Base-by-base conservation (phyloP, 1,139 yeast genomes). In the Debaryomyces coudertii region DNA sequence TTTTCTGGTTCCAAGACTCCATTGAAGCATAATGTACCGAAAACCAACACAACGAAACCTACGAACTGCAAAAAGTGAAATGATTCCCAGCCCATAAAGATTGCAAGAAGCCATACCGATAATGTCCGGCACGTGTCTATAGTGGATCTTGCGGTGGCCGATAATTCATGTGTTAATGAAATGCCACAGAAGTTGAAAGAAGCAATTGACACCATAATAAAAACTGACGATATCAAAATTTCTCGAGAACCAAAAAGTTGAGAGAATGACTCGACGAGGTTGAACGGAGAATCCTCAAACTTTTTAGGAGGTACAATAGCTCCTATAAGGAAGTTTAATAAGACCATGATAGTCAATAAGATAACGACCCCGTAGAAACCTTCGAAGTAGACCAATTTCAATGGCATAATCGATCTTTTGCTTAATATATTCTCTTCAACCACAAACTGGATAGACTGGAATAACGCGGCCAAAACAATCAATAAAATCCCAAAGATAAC, bases 71-170 rank as follows among this genome's bases (percentile, higher is more conserved):
- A 64, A 31, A 70, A 61, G 29, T 76, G 73, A 67, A 87, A 87
- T 1, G 72, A 56, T 64, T 88, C 95, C 95, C 95, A 88, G 2
- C 95, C 95, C 55, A 87, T 62, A n/a, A 66, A 45, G 47, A 87
- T 68, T 0, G 95, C 89, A n/a, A 85, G 76, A 1, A 83, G 43
- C 95, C 95, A 88, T 16, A 88, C 92, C 34, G 86, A 68, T 36
- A 87, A 67, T 0, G 95, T 87, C 56, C 95, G 76, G 51, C 88
- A 84, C 0, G 92, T 84, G 58, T 88, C 95, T 39, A 88, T 79
- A 1, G 95, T 88, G 15, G 90, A 82, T 58, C 95, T 74, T 2
- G 93, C 77, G 0, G 95, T 87, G 29, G 95, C 95, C 44, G 87
- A 83, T 44, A 87, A 63, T 43, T 69, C 66, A 43, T 79, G 76